Evolutionary conservation across 495 filamentous ascomycete genomes (phyloP).

Genomic region (Penicillium chermesinum): DNA sequence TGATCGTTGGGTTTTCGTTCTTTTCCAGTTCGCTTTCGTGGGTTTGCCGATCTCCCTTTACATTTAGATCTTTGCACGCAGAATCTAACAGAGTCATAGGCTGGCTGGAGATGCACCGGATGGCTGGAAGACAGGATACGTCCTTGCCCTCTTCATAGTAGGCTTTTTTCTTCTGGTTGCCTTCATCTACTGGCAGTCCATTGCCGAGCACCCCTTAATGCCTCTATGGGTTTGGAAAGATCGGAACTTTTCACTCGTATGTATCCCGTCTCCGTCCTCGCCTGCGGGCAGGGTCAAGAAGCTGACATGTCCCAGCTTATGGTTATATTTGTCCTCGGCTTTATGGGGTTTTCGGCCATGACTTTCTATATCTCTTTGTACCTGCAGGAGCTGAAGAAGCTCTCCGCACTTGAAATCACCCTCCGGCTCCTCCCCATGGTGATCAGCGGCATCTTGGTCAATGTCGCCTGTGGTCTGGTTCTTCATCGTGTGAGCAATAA

Average conservation of each 20-base stretch:
- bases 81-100: conserved; percentile 15
- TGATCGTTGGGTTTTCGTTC: conserved; percentile 60
- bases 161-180: conserved; percentile 51
- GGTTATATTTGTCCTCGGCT: conserved; percentile 30
- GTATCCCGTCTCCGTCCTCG: background rate
- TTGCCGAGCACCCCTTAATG: conserved; percentile 29
- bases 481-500: conserved; percentile 50
- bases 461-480: conserved; percentile 50
- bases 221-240: conserved; percentile 37
- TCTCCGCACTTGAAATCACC: conserved; percentile 42
- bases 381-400: conserved; percentile 39
- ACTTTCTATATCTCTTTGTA: conserved; percentile 38
- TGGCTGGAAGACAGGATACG: conserved; percentile 64
- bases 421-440: conserved; percentile 53
- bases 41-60: conserved; percentile 16
- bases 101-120: conserved; percentile 48
- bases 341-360: conserved; percentile 31
- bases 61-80: background rate
- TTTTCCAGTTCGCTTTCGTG: conserved; percentile 61
- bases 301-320: conserved; percentile 18
- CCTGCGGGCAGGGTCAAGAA: background rate
- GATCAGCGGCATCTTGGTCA: conserved; percentile 47
- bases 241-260: conserved; percentile 34
- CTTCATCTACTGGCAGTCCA: conserved; percentile 61
- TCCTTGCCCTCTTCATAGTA: conserved; percentile 58